A percentile compares a stretch with the other conserved stretches of the same genome.
phyloP scores from a whole-genome alignment of 2,329 filamentous ascomycete genomes.

The Penicillium decumbens region DNA sequence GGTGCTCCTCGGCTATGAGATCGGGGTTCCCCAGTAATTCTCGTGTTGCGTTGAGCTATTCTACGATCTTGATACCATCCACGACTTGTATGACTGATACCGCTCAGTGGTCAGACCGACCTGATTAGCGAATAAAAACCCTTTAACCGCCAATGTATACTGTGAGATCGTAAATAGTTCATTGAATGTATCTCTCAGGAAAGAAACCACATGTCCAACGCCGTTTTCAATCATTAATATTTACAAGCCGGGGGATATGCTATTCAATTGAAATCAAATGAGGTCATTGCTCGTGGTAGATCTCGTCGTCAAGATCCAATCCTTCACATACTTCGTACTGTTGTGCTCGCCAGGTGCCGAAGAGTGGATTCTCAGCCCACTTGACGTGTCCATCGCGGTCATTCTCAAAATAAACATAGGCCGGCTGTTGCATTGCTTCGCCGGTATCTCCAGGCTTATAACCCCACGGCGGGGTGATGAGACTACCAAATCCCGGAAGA shows the following conservation, averaged over 20 bases:
- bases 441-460: conserved; percentile 8
- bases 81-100: conserved; percentile 6
- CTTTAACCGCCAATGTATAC: background rate
- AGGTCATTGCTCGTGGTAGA: conserved; percentile 20
- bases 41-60: background rate
- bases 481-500: conserved; percentile 31
- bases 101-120: background rate
- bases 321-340: conserved; percentile 37
- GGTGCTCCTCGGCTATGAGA: conserved; percentile 91
- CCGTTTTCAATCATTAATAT: conserved; percentile 4
- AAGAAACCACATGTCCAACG: conserved; percentile 6
- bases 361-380: conserved; percentile 34
- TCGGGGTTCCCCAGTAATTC: conserved; percentile 48
- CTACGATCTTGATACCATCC: background rate
- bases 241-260: conserved; percentile 4
- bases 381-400: conserved; percentile 31
- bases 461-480: conserved; percentile 29
- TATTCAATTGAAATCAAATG: background rate
- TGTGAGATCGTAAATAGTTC: background rate
- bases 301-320: conserved; percentile 31
- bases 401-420: conserved; percentile 41
- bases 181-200: background rate
- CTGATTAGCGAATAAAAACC: background rate
- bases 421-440: conserved; percentile 20
- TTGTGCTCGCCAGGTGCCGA: conserved; percentile 36